A percentile compares a stretch with the other conserved stretches of the same genome.
Conservation (phyloP, 2,329 filamentous ascomycete genomes). For the Penicillium sp. region DNA sequence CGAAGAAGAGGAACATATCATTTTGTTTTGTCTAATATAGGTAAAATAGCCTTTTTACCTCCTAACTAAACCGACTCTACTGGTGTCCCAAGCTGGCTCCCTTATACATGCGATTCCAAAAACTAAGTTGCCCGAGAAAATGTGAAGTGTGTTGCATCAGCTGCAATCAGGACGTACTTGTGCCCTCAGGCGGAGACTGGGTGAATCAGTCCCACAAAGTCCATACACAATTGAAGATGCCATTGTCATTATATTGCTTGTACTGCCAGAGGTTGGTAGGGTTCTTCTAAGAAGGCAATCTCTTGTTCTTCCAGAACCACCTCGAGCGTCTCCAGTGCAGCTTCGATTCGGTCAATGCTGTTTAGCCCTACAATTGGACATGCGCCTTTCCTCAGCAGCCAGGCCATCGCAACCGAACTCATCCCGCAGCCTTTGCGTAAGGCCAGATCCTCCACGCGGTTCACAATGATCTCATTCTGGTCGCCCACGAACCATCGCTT, state of each 20-base stretch:
- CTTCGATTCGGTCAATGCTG: conserved; percentile 25
- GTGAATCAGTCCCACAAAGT: no score
- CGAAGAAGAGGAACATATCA: no score
- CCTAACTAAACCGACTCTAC: no score
- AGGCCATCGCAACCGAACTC: conserved; percentile 27
- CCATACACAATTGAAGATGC: no score
- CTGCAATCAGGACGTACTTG: no score
- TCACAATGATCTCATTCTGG: conserved; percentile 23
- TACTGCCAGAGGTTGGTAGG: conserved; percentile 14
- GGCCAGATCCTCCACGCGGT: conserved; percentile 18
- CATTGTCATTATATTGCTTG: conserved; percentile 15
- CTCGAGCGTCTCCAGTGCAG: conserved; percentile 10
- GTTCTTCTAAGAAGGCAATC: conserved; percentile 11
- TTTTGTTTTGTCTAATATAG: no score
- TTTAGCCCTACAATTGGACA: conserved; percentile 32
- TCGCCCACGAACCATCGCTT: conserved; percentile 22
- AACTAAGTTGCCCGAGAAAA: no score
- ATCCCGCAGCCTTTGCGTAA: conserved; percentile 23
- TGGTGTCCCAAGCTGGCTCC: no score
- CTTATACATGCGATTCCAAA: no score
- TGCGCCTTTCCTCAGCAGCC: conserved; percentile 25
- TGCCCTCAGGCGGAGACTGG: no score
- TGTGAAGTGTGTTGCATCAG: no score
- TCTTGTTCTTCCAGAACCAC: conserved; percentile 12
- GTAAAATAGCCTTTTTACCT: no score